phyloP scores from a whole-genome alignment of 352 stramenopile genomes.

The Aphanomyces invadans region DNA sequence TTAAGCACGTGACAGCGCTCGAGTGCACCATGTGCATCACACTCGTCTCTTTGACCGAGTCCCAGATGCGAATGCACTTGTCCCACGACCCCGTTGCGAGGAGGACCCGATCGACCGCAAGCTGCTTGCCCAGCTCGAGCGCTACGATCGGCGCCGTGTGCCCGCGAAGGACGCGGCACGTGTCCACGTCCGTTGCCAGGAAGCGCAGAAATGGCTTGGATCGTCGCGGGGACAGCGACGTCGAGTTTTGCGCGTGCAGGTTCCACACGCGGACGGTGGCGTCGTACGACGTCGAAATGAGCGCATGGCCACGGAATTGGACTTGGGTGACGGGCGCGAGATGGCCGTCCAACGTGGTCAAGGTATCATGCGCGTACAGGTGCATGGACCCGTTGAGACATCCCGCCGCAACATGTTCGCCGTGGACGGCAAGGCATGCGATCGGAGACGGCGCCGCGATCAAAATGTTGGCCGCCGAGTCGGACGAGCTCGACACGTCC shows the following conservation, averaged over 20 bases:
- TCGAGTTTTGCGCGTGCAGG: conserved; percentile 36
- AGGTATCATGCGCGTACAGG: conserved; percentile 30
- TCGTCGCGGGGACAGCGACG: conserved; percentile 45
- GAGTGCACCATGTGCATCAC: conserved; percentile 37
- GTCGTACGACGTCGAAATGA: conserved; percentile 65
- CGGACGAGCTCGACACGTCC: not conserved
- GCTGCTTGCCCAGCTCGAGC: conserved; percentile 63
- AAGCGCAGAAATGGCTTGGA: conserved; percentile 62
- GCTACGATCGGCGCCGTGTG: conserved; percentile 55
- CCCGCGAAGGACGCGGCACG: conserved; percentile 52
- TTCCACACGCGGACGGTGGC: conserved; percentile 69
- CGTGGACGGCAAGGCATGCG: conserved; percentile 44
- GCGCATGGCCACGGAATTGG: conserved; percentile 46
- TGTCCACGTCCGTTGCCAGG: not conserved
- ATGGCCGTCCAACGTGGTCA: conserved; percentile 48
- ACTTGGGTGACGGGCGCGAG: conserved; percentile 44
- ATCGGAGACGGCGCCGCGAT: conserved; percentile 54
- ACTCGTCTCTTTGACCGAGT: conserved; percentile 51
- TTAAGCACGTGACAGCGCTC: conserved; percentile 45
- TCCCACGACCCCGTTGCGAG: conserved; percentile 63
- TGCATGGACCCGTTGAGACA: conserved; percentile 42
- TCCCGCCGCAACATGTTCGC: conserved; percentile 39
- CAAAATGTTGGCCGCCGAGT: conserved; percentile 9
- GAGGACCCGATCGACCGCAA: conserved; percentile 45
- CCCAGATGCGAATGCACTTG: conserved; percentile 64